Base-by-base conservation (phyloP, 306 rosid genomes). In the Mucuna pruriens region DNA sequence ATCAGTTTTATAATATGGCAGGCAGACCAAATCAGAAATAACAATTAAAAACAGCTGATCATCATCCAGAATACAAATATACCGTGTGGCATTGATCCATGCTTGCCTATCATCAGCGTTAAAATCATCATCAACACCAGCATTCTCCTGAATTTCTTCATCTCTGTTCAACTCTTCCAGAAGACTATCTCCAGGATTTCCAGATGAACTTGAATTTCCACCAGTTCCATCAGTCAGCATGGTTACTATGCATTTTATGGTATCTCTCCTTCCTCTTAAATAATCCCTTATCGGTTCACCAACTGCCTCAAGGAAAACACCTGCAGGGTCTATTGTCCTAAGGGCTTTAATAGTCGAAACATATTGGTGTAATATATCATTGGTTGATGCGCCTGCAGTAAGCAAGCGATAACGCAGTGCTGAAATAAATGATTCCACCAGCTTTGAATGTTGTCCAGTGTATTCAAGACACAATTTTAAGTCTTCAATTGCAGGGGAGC, bases 371-470 rank as follows among this genome's bases (percentile, higher is more conserved):
- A 95, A 77, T 85, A 95, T 95, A 85, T 95, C 98, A 89, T 92
- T 95, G 49, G 99, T 95, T 80, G 99, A 93, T 68, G 99, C 99
- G 22, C 99, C 97, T 34, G 99, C 99, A 80, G 97, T 95, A n/a
- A 95, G 97, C 79, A 95, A 84, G 78, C 97, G 97, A 85, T 89
- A 95, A 68, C 91, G 97, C 57, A 95, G 88, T 9, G 99, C 90
- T 48, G 97, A 90, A 86, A 95, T 93, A 80, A 95, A 95, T 70
- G 99, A 95, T 80, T 95, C 99, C 80, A 95, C 97, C 85, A 95
- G 90, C 89, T 95, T 95, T 40, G 97, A 93, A 86, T 93, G 97
- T 71, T 93, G 99, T 55, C 99, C 99, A 20, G 99, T 95, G 90
- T 91, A 93, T 78, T 90, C 99, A 86, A 95, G 97, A 86, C 97